Evolutionary conservation across 176 grass and related monocot genomes (phyloP).

Genomic region (bread wheat (Triticum aestivum)): DNA sequence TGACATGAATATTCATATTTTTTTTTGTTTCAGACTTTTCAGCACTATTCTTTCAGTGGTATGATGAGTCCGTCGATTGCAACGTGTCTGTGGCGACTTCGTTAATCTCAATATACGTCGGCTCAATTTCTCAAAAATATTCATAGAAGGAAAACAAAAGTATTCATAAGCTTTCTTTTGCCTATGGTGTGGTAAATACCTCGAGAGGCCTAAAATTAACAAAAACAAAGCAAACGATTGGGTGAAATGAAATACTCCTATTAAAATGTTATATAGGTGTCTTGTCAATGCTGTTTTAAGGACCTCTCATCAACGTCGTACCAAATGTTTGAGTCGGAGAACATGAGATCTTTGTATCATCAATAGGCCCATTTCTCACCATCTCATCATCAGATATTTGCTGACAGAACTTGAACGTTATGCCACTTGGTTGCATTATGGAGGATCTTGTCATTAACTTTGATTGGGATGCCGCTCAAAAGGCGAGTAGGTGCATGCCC

Average conservation of each 20-base stretch:
- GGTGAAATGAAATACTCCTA: background rate
- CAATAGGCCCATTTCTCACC: background rate
- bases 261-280: background rate
- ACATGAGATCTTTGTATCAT: background rate
- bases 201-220: background rate
- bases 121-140: too few species aligned
- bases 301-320: background rate
- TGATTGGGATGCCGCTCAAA: slow-evolving; percentile 21
- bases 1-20: too few species aligned
- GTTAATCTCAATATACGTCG: too few species aligned
- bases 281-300: background rate
- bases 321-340: background rate
- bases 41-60: too few species aligned
- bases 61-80: too few species aligned
- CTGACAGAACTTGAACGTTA: background rate
- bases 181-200: background rate
- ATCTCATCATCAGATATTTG: background rate
- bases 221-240: background rate
- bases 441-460: background rate
- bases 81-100: too few species aligned
- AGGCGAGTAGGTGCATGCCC: background rate
- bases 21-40: too few species aligned
- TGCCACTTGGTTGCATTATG: slow-evolving; percentile 5
- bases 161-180: background rate
- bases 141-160: too few species aligned